Percentiles rank a stretch among this genome's conserved stretches.
phyloP scores from a whole-genome alignment of 1,139 yeast species.

The Wickerhamomyces sp. region DNA sequence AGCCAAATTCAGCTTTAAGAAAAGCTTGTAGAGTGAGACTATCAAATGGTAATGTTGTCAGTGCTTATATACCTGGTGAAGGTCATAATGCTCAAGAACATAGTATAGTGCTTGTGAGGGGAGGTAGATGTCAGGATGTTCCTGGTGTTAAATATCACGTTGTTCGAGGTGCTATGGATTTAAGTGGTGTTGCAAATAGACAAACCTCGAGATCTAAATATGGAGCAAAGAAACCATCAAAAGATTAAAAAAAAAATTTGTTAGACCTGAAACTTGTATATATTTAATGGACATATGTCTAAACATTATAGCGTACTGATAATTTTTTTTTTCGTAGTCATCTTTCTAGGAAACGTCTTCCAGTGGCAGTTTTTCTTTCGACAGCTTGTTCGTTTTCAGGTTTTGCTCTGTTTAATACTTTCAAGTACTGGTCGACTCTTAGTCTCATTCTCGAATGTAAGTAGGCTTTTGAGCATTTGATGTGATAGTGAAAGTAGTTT shows the following conservation, averaged over 20 bases:
- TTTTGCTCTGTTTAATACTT: slow-evolving; percentile 94
- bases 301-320: background rate
- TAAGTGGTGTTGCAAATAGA: slow-evolving; percentile 94
- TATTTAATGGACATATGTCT: background rate
- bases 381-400: slow-evolving; percentile 77
- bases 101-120: slow-evolving; percentile 91
- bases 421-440: slow-evolving; percentile 88
- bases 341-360: slow-evolving; percentile 53
- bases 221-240: slow-evolving; percentile 85
- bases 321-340: slow-evolving; percentile 1
- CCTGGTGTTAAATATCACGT: slow-evolving; percentile 97
- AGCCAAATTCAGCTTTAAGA: slow-evolving; percentile 97
- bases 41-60: slow-evolving; percentile 81
- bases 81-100: slow-evolving; percentile 99
- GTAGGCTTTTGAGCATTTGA: slow-evolving; percentile 96
- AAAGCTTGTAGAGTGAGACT: slow-evolving; percentile 94
- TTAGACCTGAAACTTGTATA: slow-evolving; percentile 2
- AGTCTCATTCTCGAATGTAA: slow-evolving; percentile 98
- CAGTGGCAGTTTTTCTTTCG: slow-evolving; percentile 83
- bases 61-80: slow-evolving; percentile 97
- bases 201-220: slow-evolving; percentile 86
- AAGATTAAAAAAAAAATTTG: slow-evolving; percentile 24
- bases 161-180: slow-evolving; percentile 90
- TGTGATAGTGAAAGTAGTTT: slow-evolving; percentile 96
- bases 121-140: slow-evolving; percentile 96